Percentiles rank a stretch among this genome's conserved stretches.
Evolutionary conservation across 2,329 filamentous ascomycete genomes (phyloP).

Genomic region (Fusarium haematococcum): DNA sequence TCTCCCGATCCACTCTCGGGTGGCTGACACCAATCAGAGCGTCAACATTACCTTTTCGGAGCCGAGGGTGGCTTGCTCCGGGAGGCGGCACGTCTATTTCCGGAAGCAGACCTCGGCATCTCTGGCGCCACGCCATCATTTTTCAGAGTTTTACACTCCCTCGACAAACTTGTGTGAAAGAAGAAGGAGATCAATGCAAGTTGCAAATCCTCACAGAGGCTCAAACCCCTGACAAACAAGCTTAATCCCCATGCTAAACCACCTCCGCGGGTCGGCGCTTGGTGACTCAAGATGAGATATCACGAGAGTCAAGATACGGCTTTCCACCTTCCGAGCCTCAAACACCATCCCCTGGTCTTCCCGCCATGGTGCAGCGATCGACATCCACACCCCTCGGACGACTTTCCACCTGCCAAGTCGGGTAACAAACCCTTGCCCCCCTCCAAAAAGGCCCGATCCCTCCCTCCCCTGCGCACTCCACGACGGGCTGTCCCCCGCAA

Average conservation of each 20-base stretch:
- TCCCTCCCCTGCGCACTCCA: neutral
- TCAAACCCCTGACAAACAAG: neutral
- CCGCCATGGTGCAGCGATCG: neutral
- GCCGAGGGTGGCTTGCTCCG: slow-evolving; percentile 15
- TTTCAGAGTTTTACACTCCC: neutral
- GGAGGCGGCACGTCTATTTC: neutral
- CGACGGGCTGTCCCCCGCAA: slow-evolving; percentile 30
- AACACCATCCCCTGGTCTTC: neutral
- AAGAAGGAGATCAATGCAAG: neutral
- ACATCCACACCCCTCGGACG: slow-evolving; percentile 11
- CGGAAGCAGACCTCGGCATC: slow-evolving; percentile 11
- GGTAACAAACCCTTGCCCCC: neutral
- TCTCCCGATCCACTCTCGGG: neutral
- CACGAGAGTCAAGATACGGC: neutral
- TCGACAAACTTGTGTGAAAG: neutral
- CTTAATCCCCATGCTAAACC: neutral
- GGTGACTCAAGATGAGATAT: neutral
- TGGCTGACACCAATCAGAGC: slow-evolving; percentile 13
- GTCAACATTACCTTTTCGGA: slow-evolving; percentile 5
- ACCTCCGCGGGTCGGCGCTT: neutral
- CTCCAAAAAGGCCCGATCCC: slow-evolving; percentile 32
- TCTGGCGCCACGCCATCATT: neutral
- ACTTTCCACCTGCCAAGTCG: slow-evolving; percentile 32
- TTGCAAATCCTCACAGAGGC: neutral
- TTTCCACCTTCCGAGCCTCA: neutral